Conservation (phyloP, 2,329 filamentous ascomycete genomes). For the Arthrobotrys sphaeroides region DNA sequence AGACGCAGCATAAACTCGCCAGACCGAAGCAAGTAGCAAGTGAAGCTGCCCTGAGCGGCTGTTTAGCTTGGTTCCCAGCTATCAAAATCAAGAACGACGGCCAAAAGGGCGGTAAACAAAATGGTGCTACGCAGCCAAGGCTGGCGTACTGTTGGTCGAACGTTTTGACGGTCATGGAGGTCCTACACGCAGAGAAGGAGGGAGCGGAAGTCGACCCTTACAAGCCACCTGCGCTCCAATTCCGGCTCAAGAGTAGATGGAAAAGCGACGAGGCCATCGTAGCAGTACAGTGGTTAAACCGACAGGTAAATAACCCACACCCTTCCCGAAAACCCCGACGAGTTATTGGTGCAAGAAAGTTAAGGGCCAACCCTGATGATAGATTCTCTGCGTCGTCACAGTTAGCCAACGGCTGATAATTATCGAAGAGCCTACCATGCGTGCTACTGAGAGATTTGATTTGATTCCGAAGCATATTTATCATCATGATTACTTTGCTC, state of each 20-base stretch:
- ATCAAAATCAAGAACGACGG: slow-evolving; percentile 79
- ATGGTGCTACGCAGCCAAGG: slow-evolving; percentile 80
- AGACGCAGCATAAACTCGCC: slow-evolving; percentile 93
- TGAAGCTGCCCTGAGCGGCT: slow-evolving; percentile 91
- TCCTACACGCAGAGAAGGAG: slow-evolving; percentile 72
- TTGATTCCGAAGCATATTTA: slow-evolving; percentile 91
- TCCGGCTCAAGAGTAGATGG: slow-evolving; percentile 86
- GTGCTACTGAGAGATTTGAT: slow-evolving; percentile 94
- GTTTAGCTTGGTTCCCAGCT: slow-evolving; percentile 95
- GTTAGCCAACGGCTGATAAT: slow-evolving; percentile 94
- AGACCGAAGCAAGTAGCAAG: slow-evolving; percentile 89
- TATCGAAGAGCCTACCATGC: slow-evolving; percentile 85
- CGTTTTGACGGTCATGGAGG: slow-evolving; percentile 87
- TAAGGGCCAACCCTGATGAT: slow-evolving; percentile 64
- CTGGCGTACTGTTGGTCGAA: slow-evolving; percentile 99
- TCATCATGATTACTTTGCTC: slow-evolving; percentile 87
- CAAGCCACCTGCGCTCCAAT: slow-evolving; percentile 79
- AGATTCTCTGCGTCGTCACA: slow-evolving; percentile 88
- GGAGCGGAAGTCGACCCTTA: slow-evolving; percentile 72
- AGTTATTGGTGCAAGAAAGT: not conserved
- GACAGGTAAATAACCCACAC: slow-evolving; percentile 55
- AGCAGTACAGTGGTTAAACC: slow-evolving; percentile 93
- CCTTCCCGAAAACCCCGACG: not conserved
- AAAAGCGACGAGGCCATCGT: slow-evolving; percentile 94
- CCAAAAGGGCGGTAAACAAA: slow-evolving; percentile 72